Evolutionary conservation across 495 filamentous ascomycete genomes (phyloP), one percentile per base, ranked within the genome.

Genomic region (Neurospora tetraspora): DNA sequence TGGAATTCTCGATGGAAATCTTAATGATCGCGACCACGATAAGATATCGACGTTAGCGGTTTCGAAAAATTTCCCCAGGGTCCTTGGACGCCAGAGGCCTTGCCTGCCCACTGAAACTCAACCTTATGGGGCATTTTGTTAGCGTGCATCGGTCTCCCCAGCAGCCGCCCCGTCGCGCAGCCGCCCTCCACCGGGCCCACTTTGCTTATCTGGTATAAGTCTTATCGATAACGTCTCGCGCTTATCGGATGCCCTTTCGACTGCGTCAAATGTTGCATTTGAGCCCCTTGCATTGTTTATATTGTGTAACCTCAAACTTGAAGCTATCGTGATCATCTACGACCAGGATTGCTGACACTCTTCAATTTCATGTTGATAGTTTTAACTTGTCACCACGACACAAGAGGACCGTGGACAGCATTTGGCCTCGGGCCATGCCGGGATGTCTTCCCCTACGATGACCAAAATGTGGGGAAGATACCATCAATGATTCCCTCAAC

Each of bases 11-110:
- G 6, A 59, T 59, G 47, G 47, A 59, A 27, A 59, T 53, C 20
- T 20, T 0, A 7, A 65, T 36, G 53, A 61, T 31, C 5, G 53
- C 23, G 23, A 61, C 23, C 5, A 59, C 12, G 53, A 61, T 31
- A 61, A 20, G 20, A 73, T 31, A 43, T 43, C 39, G 16, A 42
- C 27, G 61, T 69, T 73, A 18, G 68, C 37, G 39, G 20, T 37
- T 39, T 73, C 68, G 27, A 70, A 70, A 72, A 73, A 73, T 69
- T 70, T 73, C 68, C 71, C 65, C 43, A 39, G 38, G 7, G 47
- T 65, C 71, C 59, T 39, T 18, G 11, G 59, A 31, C 71, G n/a
- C 38, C 12, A 39, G n/a, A 39, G 61, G 1, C 10, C 23, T 61
- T 34, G 45, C 43, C 20, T 65, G 53, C 53, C 53, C 27, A 34